Evolutionary conservation across 2,329 filamentous ascomycete genomes (phyloP).

Genomic region (Botrytis porri): DNA sequence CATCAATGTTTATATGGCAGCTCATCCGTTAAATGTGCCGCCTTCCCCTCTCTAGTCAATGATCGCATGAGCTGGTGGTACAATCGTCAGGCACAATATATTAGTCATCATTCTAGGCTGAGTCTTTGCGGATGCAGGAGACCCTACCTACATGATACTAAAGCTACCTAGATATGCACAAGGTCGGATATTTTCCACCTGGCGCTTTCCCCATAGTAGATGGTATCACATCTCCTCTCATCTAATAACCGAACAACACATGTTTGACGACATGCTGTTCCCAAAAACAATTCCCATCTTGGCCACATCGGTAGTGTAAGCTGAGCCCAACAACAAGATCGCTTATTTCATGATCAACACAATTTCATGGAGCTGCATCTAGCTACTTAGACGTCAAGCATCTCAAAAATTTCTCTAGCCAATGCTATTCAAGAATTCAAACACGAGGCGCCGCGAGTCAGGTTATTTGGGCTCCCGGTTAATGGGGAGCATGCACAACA

Average conservation of each 20-base stretch:
- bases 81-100: background rate
- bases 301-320: background rate
- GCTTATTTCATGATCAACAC: background rate
- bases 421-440: background rate
- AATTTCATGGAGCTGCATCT: background rate
- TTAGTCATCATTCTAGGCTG: background rate
- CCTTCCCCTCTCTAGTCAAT: background rate
- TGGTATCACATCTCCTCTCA: background rate
- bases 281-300: background rate
- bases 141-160: background rate
- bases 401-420: background rate
- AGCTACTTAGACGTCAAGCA: background rate
- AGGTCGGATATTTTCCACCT: background rate
- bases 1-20: background rate
- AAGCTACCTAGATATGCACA: background rate
- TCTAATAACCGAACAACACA: background rate
- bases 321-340: background rate
- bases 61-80: background rate
- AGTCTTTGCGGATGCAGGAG: background rate
- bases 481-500: background rate
- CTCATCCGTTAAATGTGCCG: background rate
- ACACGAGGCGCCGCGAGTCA: background rate
- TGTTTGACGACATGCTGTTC: background rate
- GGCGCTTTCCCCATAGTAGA: background rate
- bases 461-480: background rate